Evolutionary conservation across 805 yeast species (phyloP).

Genomic region (Wickerhamomyces chambardii): DNA sequence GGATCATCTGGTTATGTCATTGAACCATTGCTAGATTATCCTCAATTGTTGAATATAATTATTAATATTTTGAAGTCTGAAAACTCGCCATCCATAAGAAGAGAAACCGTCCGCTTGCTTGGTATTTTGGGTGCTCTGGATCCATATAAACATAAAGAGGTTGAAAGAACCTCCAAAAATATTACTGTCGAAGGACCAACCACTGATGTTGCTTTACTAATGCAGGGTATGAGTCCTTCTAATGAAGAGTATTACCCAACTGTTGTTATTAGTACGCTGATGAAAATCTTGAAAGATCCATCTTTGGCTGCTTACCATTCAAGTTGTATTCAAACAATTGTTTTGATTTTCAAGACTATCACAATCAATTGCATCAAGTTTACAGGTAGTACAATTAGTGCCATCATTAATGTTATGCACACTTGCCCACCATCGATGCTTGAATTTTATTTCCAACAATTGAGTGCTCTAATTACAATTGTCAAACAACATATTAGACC

Average conservation of each 20-base stretch:
- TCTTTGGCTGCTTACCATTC: conserved; percentile 84
- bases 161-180: conserved; percentile 59
- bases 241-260: conserved; percentile 92
- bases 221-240: conserved; percentile 93
- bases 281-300: conserved; percentile 78
- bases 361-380: conserved; percentile 89
- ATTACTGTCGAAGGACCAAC: conserved; percentile 70
- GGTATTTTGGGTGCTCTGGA: conserved; percentile 96
- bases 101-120: conserved; percentile 82
- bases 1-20: conserved; percentile 92
- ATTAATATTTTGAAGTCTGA: conserved; percentile 80
- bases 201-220: conserved; percentile 78
- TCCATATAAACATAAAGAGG: conserved; percentile 91
- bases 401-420: conserved; percentile 77
- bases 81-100: conserved; percentile 58
- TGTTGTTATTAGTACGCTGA: conserved; percentile 78
- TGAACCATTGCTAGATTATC: conserved; percentile 86
- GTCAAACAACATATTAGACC: conserved; percentile 90
- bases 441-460: conserved; percentile 84
- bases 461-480: conserved; percentile 68
- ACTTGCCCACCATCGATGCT: conserved; percentile 70
- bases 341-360: conserved; percentile 82
- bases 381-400: conserved; percentile 81
- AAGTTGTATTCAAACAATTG: conserved; percentile 88
- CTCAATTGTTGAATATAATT: conserved; percentile 75